Evolutionary conservation across 2,329 filamentous ascomycete genomes (phyloP), one percentile per base, ranked within the genome.

Genomic region (Daldinia sp.): DNA sequence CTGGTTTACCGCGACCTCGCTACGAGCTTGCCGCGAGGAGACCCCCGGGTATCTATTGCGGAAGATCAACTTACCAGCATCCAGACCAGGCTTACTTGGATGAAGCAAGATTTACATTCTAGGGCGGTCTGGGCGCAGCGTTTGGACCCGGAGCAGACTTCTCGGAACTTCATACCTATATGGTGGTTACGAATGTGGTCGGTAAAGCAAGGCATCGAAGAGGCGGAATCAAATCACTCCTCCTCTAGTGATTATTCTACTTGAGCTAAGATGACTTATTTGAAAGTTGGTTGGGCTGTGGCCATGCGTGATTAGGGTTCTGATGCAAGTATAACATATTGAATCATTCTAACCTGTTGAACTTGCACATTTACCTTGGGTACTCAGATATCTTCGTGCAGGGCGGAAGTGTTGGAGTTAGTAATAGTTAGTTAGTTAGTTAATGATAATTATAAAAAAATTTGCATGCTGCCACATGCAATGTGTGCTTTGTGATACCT

Each of bases 131-230:
- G 68, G 65, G 66, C 56, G 2, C 35, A 9, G 9, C 42, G 50
- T 2, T 15, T 15, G 33, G 20, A 42, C 12, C 13, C 10, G 2
- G 1, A 6, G 2, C 2, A 12, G 18, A 23, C 20, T 33, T n/a
- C 13, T 20, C 23, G 23, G 4, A 26, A 23, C 23, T 68, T 68
- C 7, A 15, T 28, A 6, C 60, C 65, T 2, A 28, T 48, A 26
- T 68, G 65, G 65, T 60, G 41, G 60, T 37, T 64, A n/a, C 51
- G 65, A 0, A 61, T 68, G 51, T 60, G 57, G 55, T 30, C 55
- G 3, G 3, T 60, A 6, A 41, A 67, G 23, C 10, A 59, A 3
- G 44, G 26, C 13, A 30, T 28, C 12, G 15, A n/a, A 33, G 46
- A 33, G 28, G 26, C 33, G 10, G 46, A 51, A 33, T 10, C 12